A percentile compares a stretch with the other conserved stretches of the same genome.
phyloP scores from a whole-genome alignment of 176 grass and related monocot species.

The Ananas comosus region DNA sequence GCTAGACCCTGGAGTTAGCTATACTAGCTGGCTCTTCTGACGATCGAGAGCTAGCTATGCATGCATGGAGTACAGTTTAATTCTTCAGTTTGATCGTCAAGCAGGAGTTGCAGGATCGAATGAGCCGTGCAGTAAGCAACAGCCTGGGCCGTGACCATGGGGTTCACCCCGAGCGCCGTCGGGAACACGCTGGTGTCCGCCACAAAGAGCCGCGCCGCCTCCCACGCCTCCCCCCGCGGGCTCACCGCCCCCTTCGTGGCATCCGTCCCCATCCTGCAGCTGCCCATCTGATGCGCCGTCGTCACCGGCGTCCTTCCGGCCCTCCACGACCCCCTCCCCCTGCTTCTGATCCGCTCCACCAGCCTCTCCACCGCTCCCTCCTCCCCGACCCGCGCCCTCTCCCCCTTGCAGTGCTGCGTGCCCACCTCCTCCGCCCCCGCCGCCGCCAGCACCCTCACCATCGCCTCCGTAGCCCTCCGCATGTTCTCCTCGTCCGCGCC shows the following conservation, averaged over 20 bases:
- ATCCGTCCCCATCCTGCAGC: conserved; percentile 68
- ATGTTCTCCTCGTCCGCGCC: conserved; percentile 42
- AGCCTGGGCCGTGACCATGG: conserved; percentile 91
- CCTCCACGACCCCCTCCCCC: conserved; percentile 60
- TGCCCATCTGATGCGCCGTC: conserved; percentile 86
- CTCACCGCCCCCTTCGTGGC: conserved; percentile 46
- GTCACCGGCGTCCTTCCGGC: conserved; percentile 37
- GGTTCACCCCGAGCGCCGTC: conserved; percentile 73
- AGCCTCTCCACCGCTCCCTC: conserved; percentile 20
- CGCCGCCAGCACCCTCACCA: conserved; percentile 55
- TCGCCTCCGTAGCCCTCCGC: conserved; percentile 31
- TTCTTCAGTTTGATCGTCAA: too few species aligned
- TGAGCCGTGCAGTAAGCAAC: conserved; percentile 34
- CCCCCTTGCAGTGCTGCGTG: conserved; percentile 75
- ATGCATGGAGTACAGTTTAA: too few species aligned
- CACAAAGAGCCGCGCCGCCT: conserved; percentile 62
- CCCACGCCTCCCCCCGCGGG: conserved; percentile 60
- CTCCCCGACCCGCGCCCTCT: conserved; percentile 47
- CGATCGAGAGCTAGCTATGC: too few species aligned
- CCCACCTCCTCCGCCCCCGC: conserved; percentile 72
- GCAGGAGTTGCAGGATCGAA: too few species aligned
- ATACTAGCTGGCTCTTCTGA: too few species aligned
- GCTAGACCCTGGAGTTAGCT: too few species aligned
- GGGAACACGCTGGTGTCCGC: conserved; percentile 78
- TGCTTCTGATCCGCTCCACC: conserved; percentile 40